Conservation (phyloP, 176 grass and related monocot species). For the Thinopyrum elongatum region DNA sequence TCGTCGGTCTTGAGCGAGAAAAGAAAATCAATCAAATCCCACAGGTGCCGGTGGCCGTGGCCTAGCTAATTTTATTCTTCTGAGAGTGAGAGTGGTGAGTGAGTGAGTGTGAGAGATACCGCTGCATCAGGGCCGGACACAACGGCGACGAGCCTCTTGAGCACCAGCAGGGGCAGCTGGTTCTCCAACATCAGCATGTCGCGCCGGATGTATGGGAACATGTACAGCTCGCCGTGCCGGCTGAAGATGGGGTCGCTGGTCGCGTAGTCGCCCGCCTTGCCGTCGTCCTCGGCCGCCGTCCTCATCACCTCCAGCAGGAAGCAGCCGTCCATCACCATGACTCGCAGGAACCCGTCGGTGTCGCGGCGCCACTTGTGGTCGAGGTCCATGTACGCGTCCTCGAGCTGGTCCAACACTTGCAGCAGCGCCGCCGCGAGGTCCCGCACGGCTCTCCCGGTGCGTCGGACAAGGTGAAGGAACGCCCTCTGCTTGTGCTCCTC, state of each 20-base stretch:
- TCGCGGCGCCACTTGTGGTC: slow-evolving; percentile 30
- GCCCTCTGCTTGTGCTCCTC: slow-evolving; percentile 66
- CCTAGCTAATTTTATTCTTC: too few species aligned
- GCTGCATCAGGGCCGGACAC: too few species aligned
- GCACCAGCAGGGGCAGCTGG: slow-evolving; percentile 67
- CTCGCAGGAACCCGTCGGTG: slow-evolving; percentile 28
- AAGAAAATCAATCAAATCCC: too few species aligned
- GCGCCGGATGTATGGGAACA: slow-evolving; percentile 50
- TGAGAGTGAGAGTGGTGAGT: too few species aligned
- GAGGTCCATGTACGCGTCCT: slow-evolving; percentile 51
- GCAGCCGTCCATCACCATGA: slow-evolving; percentile 71
- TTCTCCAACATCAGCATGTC: slow-evolving; percentile 92
- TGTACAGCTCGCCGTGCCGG: slow-evolving; percentile 59
- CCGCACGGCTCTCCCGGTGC: slow-evolving; percentile 20
- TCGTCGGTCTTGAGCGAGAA: too few species aligned
- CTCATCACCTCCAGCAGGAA: slow-evolving; percentile 87
- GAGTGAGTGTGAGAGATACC: too few species aligned
- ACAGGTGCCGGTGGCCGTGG: too few species aligned
- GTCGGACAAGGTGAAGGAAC: slow-evolving; percentile 69
- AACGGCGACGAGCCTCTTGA: slow-evolving; percentile 48
- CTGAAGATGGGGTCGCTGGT: slow-evolving; percentile 68
- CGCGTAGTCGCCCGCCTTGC: slow-evolving; percentile 40
- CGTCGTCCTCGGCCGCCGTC: neutral
- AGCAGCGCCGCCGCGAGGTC: slow-evolving; percentile 37
- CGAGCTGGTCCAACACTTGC: slow-evolving; percentile 7